A percentile compares a stretch with the other conserved stretches of the same genome.
Conservation (phyloP, 2,329 filamentous ascomycete genomes). For the Xylaria sp. region DNA sequence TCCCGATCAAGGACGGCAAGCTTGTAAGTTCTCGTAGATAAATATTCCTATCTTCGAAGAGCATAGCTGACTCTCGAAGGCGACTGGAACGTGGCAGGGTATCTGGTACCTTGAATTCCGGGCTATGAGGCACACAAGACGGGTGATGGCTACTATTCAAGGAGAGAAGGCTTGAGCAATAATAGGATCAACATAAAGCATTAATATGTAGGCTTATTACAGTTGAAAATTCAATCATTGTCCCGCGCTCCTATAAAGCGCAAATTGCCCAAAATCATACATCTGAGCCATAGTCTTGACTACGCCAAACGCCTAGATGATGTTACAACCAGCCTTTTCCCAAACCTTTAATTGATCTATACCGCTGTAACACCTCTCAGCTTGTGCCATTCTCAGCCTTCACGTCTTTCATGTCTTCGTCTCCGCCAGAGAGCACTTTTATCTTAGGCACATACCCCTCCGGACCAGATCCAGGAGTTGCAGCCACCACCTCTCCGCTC, state of each 20-base stretch:
- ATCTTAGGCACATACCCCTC: conserved; percentile 70
- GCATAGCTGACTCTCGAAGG: conserved; percentile 50
- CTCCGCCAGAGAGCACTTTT: conserved; percentile 71
- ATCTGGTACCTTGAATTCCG: conserved; percentile 97
- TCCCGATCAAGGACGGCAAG: conserved; percentile 89
- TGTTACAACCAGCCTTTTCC: conserved; percentile 25
- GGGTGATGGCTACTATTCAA: conserved; percentile 92
- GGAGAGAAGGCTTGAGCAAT: conserved; percentile 71
- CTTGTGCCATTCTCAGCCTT: conserved; percentile 43
- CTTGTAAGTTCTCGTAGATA: conserved; percentile 60
- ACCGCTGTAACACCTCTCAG: conserved; percentile 21
- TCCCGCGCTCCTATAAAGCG: conserved; percentile 6
- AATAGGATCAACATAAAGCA: background rate
- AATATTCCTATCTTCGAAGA: background rate
- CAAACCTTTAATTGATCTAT: conserved; percentile 5
- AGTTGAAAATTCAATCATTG: conserved; percentile 14
- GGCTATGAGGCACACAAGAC: conserved; percentile 76
- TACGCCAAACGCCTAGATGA: conserved; percentile 38
- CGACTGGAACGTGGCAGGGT: conserved; percentile 80
- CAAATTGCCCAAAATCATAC: conserved; percentile 11
- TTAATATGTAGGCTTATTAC: conserved; percentile 2
- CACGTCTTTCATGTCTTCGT: conserved; percentile 66
- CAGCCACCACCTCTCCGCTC: conserved; percentile 84
- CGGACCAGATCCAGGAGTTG: conserved; percentile 78
- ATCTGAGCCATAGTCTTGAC: conserved; percentile 30